Percentiles rank a stretch among this genome's conserved stretches.
Evolutionary conservation across 129 eudicot genomes (phyloP).

Genomic region (Flaveria brownii): DNA sequence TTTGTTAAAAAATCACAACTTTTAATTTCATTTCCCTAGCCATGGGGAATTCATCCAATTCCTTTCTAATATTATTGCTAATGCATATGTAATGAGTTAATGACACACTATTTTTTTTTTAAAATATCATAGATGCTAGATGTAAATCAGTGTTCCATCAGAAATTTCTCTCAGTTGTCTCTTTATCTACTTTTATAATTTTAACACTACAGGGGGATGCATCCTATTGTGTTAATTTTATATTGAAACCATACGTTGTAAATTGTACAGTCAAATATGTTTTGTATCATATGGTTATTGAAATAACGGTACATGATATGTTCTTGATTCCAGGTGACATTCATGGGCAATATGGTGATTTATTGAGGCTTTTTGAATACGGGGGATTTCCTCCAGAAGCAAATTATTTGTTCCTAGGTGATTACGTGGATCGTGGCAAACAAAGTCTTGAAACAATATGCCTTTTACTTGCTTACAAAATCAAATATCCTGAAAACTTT

Average conservation of each 20-base stretch:
- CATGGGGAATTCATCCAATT: neutral
- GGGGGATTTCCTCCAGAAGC: constrained; percentile 76
- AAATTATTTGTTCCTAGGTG: constrained; percentile 68
- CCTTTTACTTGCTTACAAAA: constrained; percentile 70
- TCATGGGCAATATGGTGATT: constrained; percentile 76
- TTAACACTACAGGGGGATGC: neutral
- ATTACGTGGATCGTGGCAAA: constrained; percentile 76
- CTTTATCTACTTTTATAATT: neutral
- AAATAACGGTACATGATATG: neutral
- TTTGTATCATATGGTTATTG: neutral
- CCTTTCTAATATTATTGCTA: neutral
- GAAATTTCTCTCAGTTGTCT: neutral
- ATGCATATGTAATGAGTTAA: neutral
- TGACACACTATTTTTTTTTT: neutral
- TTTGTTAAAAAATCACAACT: neutral
- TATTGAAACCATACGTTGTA: neutral
- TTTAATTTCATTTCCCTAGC: too few species aligned
- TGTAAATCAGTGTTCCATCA: neutral
- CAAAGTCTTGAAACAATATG: constrained; percentile 75
- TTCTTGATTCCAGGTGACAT: constrained; percentile 55
- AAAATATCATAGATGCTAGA: neutral
- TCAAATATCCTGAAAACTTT: constrained; percentile 72
- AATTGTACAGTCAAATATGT: neutral
- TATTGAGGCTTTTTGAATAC: constrained; percentile 64
- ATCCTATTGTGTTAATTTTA: neutral